These are phyloP conservation scores for Coniochaeta ligniaria DNA, from an alignment of 2,329 filamentous ascomycete genomes.

Conservation along the genomic window DNA sequence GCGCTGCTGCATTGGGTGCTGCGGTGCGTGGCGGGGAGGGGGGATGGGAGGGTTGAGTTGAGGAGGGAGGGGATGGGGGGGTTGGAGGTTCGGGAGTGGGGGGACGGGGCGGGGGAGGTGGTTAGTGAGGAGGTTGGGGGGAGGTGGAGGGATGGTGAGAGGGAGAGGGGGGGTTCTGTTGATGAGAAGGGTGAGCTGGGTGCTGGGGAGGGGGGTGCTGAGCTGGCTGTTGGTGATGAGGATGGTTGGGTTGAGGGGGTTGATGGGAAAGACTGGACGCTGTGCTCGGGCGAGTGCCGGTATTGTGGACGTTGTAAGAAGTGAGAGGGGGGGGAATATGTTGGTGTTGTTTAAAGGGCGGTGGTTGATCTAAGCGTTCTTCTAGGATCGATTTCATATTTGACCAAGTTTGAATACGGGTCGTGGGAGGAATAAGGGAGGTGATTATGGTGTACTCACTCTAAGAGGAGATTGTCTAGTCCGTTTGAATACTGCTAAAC, in stretches of 20 bases:
- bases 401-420: not conserved
- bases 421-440: too few relatives aligned
- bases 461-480: too few relatives aligned
- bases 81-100: constrained; percentile 16
- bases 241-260: not conserved
- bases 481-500: too few relatives aligned
- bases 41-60: constrained; percentile 16
- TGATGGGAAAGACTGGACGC: not conserved
- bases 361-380: too few relatives aligned
- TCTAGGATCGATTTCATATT: not conserved
- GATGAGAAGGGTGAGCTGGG: not conserved
- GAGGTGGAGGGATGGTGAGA: constrained; percentile 12
- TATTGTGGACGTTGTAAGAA: not conserved
- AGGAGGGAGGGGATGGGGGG: constrained; percentile 7
- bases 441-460: too few relatives aligned
- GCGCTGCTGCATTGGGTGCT: constrained; percentile 17
- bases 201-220: not conserved
- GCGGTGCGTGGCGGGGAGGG: constrained; percentile 8
- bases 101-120: constrained; percentile 11
- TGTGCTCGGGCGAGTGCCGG: not conserved
- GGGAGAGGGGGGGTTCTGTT: not conserved
- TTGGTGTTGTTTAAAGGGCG: not conserved
- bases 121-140: constrained; percentile 17
- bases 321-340: not conserved
- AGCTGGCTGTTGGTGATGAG: not conserved